These are phyloP conservation scores for Musa beccarii DNA, from an alignment of 176 grass and related monocot genomes.

Conservation along the genomic window DNA sequence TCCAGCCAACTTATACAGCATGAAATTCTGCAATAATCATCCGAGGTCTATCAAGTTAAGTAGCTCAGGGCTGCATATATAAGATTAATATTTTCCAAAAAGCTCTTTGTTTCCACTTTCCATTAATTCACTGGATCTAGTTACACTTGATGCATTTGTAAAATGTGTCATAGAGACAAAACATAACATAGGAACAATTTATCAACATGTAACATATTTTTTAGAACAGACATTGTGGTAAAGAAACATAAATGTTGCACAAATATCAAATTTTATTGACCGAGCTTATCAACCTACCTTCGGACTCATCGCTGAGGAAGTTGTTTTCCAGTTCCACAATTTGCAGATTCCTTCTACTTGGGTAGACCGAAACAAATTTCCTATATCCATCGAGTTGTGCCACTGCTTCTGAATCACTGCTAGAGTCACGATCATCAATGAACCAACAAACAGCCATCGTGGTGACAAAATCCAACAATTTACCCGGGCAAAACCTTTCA, in stretches of 20 bases:
- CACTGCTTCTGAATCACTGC: background rate
- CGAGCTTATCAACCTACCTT: conserved; percentile 4
- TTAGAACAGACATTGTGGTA: background rate
- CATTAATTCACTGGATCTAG: background rate
- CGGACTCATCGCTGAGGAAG: background rate
- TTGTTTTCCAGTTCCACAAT: background rate
- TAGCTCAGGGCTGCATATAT: too few relatives aligned
- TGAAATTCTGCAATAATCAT: too few relatives aligned
- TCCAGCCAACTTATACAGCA: too few relatives aligned
- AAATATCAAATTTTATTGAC: background rate
- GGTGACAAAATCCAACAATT: conserved; percentile 11
- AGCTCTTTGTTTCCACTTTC: background rate
- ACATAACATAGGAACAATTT: background rate
- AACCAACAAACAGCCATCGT: conserved; percentile 2
- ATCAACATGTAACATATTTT: background rate
- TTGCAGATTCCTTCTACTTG: background rate
- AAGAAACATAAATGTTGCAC: background rate
- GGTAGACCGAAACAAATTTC: conserved; percentile 11
- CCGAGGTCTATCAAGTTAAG: too few relatives aligned
- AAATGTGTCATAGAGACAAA: background rate
- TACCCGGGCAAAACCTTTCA: background rate
- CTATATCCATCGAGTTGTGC: background rate
- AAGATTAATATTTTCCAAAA: too few relatives aligned
- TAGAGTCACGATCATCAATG: background rate
- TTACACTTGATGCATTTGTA: background rate